Evolutionary conservation across 176 grass and related monocot genomes (phyloP).

Genomic region (Hyparrhenia diplandra): DNA sequence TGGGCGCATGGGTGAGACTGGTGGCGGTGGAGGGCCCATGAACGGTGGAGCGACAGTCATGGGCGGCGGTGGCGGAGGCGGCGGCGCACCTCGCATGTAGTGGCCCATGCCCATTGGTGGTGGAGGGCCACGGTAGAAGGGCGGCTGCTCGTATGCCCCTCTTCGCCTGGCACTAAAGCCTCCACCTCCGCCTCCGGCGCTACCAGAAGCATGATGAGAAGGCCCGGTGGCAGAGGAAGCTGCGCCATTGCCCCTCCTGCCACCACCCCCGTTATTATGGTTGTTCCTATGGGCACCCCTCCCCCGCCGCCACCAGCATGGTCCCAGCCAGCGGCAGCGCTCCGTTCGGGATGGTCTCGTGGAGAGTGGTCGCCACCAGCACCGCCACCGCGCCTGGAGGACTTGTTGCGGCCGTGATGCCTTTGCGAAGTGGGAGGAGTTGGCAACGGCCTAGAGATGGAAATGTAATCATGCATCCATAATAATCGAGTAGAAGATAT

Average conservation of each 20-base stretch:
- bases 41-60: conserved; percentile 33
- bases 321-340: conserved; percentile 22
- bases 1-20: conserved; percentile 18
- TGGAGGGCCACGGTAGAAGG: conserved; percentile 36
- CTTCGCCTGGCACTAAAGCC: conserved; percentile 24
- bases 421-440: conserved; percentile 17
- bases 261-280: conserved; percentile 14
- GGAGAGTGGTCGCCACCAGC: conserved; percentile 34
- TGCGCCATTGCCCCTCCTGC: conserved; percentile 13
- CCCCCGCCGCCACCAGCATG: background rate
- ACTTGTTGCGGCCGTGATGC: conserved; percentile 39
- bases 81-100: conserved; percentile 36
- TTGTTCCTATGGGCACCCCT: conserved; percentile 30
- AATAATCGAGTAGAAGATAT: background rate
- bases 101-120: conserved; percentile 19
- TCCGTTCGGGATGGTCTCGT: conserved; percentile 26
- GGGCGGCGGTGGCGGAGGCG: conserved; percentile 22
- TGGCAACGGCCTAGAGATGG: conserved; percentile 20
- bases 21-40: conserved; percentile 33
- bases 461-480: background rate
- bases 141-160: conserved; percentile 41
- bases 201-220: background rate
- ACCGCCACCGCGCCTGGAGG: conserved; percentile 18
- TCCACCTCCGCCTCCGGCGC: background rate
- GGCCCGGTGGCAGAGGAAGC: conserved; percentile 7